These are phyloP conservation scores for Fusarium temperatum DNA, from an alignment of 2,329 filamentous ascomycete genomes.

Conservation along the genomic window DNA sequence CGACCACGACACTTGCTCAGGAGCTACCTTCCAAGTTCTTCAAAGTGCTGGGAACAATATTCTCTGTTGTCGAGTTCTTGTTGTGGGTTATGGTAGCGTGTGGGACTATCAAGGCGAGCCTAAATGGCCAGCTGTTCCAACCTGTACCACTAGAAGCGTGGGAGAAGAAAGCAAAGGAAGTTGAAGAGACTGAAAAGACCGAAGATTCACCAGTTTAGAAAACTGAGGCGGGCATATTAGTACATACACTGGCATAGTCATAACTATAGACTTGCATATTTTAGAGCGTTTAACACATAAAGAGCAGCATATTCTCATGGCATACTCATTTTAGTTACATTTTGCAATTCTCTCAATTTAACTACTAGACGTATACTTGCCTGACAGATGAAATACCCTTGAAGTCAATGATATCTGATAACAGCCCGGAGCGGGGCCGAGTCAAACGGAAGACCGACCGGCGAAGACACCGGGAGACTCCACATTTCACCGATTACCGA, in stretches of 20 bases:
- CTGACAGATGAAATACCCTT: not conserved
- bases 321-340: fast-evolving
- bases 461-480: not conserved
- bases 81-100: constrained; percentile 31
- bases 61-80: constrained; percentile 28
- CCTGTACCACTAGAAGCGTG: not conserved
- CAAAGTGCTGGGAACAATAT: constrained; percentile 40
- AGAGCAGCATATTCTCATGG: fast-evolving
- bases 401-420: constrained; percentile 6
- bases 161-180: not conserved
- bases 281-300: not conserved
- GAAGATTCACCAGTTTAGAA: not conserved
- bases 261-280: not conserved
- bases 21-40: constrained; percentile 47
- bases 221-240: not conserved
- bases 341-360: fast-evolving
- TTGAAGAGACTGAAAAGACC: not conserved
- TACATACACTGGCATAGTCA: not conserved
- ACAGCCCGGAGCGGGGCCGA: constrained; percentile 21
- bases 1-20: constrained; percentile 43
- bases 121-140: constrained; percentile 18
- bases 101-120: constrained; percentile 10
- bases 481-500: not conserved
- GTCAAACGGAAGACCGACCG: not conserved
- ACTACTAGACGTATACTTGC: not conserved